Base-by-base conservation (phyloP, 1,284 basidiomycete species). In the Rhodotorula sp. region DNA sequence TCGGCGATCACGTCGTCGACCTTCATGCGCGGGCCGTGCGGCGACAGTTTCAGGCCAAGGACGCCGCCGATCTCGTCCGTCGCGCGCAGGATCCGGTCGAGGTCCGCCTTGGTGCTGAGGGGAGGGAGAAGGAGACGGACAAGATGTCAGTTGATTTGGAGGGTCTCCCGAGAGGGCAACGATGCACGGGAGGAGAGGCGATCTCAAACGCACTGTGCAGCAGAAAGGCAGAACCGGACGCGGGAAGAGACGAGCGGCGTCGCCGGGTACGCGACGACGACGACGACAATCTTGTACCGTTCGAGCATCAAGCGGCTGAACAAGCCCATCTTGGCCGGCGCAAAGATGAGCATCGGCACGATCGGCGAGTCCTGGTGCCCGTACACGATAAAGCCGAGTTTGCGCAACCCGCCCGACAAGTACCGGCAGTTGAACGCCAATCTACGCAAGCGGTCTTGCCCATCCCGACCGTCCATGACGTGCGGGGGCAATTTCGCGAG, bases 361-460 rank as follows among this genome's bases (percentile, higher is more conserved):
- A 99, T 93, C 5, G 96, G 95, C 33, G 91, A 93, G 78, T 94
- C 89, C 63, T 88, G 87, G 81, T 92, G 89, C 1, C 95, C 94
- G 78, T 95, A 98, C 15, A 93, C 91, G 83, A 99, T 96, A 84
- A 99, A 99, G 0, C 95, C 96, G 53, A 99, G 87, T 80, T 94
- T 95, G 77, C 87, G 85, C 66, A 99, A 85, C 7, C 90, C 95
- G 14, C 86, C 87, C 73, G 90, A 89, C 64, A 99, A 88, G 83
- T 98, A 99, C 20, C 93, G 88, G 33, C 91, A 86, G 83, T 98
- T 99, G 87, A 99, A 99, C 0, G 94, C 93, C 33, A 99, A 85
- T 45, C 95, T 87, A 55, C 89, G 87, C 18, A 99, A 84, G 46
- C 95, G 88, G 76, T 88, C 86, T 37, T 84, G 83, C 24, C 95